Conservation (phyloP, 2,329 filamentous ascomycete genomes). For the Leptographium flavum region DNA sequence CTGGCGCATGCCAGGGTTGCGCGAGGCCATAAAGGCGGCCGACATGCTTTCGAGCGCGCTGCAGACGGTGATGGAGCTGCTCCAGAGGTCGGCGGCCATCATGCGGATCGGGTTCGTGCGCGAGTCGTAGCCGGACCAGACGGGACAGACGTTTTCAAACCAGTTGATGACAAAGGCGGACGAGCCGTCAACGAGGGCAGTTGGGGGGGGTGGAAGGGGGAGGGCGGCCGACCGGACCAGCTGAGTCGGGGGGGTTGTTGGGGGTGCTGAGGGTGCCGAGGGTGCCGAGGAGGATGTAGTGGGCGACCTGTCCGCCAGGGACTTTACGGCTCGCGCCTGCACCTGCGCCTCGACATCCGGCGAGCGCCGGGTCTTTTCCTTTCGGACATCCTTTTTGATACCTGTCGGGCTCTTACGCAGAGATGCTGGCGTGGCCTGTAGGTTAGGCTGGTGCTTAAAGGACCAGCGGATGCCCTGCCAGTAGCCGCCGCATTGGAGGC, state of each 20-base stretch:
- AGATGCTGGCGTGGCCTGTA: neutral
- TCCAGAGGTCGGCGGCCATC: slow-evolving; percentile 21
- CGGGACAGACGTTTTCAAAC: slow-evolving; percentile 25
- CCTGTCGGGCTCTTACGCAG: too few relatives aligned
- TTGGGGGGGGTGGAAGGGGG: too few relatives aligned
- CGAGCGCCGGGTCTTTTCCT: too few relatives aligned
- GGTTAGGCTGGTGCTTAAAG: slow-evolving; percentile 21
- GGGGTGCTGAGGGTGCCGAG: too few relatives aligned
- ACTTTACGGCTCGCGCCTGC: too few relatives aligned
- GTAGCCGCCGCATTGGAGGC: slow-evolving; percentile 16
- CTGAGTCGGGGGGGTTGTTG: too few relatives aligned
- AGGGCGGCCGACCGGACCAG: too few relatives aligned
- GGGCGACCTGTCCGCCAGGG: too few relatives aligned
- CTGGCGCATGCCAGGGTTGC: slow-evolving; percentile 21
- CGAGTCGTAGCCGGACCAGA: slow-evolving; percentile 26
- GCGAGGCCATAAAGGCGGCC: slow-evolving; percentile 20
- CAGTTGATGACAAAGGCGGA: slow-evolving; percentile 13
- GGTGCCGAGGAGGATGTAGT: too few relatives aligned
- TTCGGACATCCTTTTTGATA: too few relatives aligned
- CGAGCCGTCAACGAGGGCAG: slow-evolving; percentile 1
- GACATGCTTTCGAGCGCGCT: slow-evolving; percentile 25
- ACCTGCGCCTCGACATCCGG: too few relatives aligned
- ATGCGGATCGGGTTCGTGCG: slow-evolving; percentile 21
- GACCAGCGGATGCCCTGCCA: slow-evolving; percentile 22
- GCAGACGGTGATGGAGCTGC: slow-evolving; percentile 20